These are phyloP conservation scores for Teunomyces pallodes DNA, from an alignment of 805 yeast species.

Conservation along the genomic window DNA sequence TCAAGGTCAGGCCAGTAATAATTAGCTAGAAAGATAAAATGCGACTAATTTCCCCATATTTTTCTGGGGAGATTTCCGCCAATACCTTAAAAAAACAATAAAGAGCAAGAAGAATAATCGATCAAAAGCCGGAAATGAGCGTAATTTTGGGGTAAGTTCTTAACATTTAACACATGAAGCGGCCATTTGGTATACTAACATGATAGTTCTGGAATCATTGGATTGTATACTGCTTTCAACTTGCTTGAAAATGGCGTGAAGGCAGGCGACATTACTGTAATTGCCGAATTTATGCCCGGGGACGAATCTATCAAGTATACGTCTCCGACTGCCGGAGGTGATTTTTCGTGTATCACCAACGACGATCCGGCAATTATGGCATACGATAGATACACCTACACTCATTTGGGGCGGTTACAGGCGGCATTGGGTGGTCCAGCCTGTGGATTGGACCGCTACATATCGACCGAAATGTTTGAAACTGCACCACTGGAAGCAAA, in stretches of 20 bases:
- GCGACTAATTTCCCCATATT: background rate
- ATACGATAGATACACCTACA: constrained; percentile 59
- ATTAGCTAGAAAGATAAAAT: background rate
- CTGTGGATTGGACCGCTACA: constrained; percentile 53
- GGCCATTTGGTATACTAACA: background rate
- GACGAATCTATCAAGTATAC: constrained; percentile 73
- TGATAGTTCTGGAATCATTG: constrained; percentile 59
- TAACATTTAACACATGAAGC: too few species aligned
- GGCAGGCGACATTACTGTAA: constrained; percentile 47
- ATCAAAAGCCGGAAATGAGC: background rate
- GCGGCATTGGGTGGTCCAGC: constrained; percentile 47
- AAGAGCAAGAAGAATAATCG: background rate
- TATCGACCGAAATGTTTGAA: constrained; percentile 64
- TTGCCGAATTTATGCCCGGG: constrained; percentile 73
- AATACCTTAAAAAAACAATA: too few species aligned
- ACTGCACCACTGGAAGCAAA: constrained; percentile 44
- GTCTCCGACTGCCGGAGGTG: constrained; percentile 70
- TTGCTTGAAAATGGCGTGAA: constrained; percentile 42
- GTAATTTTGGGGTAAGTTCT: constrained; percentile 31
- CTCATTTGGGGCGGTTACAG: constrained; percentile 44
- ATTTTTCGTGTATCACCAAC: constrained; percentile 51
- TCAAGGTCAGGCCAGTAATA: background rate
- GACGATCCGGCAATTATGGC: constrained; percentile 43
- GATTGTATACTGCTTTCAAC: constrained; percentile 58
- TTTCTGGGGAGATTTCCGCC: too few species aligned